Conservation (phyloP, 441 rosid species). For the Jatropha multifida region DNA sequence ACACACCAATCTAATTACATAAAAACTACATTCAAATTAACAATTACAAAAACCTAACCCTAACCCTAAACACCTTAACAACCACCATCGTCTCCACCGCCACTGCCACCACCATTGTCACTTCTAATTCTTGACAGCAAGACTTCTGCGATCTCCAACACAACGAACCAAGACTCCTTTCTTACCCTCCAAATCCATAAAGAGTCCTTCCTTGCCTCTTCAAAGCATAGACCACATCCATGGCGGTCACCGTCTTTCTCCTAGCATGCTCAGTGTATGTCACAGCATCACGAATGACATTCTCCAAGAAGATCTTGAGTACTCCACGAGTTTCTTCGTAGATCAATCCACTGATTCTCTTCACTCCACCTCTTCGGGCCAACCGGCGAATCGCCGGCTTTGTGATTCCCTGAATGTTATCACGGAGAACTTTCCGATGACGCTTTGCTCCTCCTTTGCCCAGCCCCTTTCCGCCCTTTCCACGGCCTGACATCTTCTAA, state of each 20-base stretch:
- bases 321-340: conserved; percentile 33
- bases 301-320: conserved; percentile 29
- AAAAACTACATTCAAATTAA: neutral
- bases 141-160: conserved; percentile 22
- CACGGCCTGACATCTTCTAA: conserved; percentile 26
- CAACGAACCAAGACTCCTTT: too few relatives aligned
- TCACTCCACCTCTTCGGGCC: conserved; percentile 31
- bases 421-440: conserved; percentile 28
- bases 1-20: conserved; percentile 19
- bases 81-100: neutral
- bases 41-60: neutral
- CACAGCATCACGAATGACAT: conserved; percentile 32
- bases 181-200: conserved; percentile 25
- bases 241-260: conserved; percentile 32
- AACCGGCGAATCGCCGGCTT: conserved; percentile 30
- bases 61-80: neutral
- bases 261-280: conserved; percentile 33
- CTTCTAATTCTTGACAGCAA: conserved; percentile 35
- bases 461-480: conserved; percentile 32
- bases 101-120: neutral
- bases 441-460: conserved; percentile 34
- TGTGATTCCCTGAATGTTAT: conserved; percentile 29
- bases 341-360: conserved; percentile 29
- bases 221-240: conserved; percentile 33
- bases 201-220: conserved; percentile 34